Evolutionary conservation across 2,329 filamentous ascomycete genomes (phyloP).

Genomic region (Aspergillus japonicus): DNA sequence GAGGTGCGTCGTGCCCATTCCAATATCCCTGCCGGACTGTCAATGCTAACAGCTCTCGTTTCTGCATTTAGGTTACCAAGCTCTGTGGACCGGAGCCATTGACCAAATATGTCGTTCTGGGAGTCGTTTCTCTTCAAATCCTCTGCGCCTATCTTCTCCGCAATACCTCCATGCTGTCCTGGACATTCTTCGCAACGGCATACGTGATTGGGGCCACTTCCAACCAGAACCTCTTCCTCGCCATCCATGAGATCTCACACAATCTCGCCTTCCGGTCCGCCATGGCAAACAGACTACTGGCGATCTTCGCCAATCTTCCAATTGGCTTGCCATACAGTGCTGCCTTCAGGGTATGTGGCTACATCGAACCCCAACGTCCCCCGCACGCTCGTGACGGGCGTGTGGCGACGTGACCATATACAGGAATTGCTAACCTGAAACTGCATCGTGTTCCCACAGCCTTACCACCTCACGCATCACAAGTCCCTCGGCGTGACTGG

Average conservation of each 20-base stretch:
- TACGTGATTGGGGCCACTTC: conserved; percentile 92
- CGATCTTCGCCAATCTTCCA: conserved; percentile 90
- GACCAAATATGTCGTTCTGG: conserved; percentile 87
- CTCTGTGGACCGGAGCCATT: conserved; percentile 93
- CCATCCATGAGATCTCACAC: conserved; percentile 98
- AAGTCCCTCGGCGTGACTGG: conserved; percentile 97
- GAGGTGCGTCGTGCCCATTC: conserved; percentile 59
- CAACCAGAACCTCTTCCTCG: conserved; percentile 97
- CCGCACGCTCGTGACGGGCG: not conserved
- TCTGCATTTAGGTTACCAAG: conserved; percentile 73
- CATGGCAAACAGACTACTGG: conserved; percentile 77
- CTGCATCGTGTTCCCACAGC: conserved; percentile 47
- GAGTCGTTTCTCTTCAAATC: conserved; percentile 80
- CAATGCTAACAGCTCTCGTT: conserved; percentile 12
- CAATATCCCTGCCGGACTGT: not conserved
- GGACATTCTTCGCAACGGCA: conserved; percentile 79
- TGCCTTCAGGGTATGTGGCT: conserved; percentile 72
- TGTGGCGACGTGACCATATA: not conserved
- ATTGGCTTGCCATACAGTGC: conserved; percentile 96
- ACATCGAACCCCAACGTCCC: not conserved
- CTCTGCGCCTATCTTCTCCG: conserved; percentile 73
- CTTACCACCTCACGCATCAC: conserved; percentile 98
- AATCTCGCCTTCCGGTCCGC: conserved; percentile 89
- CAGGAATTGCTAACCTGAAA: not conserved
- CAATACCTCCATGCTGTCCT: conserved; percentile 75